Evolutionary conservation across 768 basidiomycete genomes (phyloP).

Genomic region (Filobasidium wieringae): DNA sequence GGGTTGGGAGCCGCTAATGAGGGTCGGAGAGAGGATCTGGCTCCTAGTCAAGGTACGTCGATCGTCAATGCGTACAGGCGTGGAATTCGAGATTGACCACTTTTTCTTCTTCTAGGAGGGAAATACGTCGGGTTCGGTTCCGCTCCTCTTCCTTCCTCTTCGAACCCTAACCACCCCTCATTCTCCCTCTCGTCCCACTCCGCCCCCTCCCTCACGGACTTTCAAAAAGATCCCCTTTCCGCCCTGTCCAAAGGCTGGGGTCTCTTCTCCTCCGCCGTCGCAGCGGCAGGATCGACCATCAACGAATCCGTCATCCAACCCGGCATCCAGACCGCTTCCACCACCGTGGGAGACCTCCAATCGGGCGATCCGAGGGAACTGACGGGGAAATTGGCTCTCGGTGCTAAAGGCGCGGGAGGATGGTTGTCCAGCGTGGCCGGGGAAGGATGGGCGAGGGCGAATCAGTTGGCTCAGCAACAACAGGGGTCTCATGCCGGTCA

Average conservation of each 20-base stretch:
- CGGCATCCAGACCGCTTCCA: slow-evolving; percentile 58
- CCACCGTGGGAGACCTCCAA: slow-evolving; percentile 16
- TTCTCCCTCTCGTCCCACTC: slow-evolving; percentile 64
- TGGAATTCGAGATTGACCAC: neutral
- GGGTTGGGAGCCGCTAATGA: slow-evolving; percentile 72
- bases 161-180: slow-evolving; percentile 51
- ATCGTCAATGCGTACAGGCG: neutral
- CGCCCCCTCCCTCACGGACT: slow-evolving; percentile 63
- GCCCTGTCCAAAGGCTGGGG: slow-evolving; percentile 94
- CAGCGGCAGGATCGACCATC: slow-evolving; percentile 64
- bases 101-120: slow-evolving; percentile 41
- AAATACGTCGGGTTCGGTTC: slow-evolving; percentile 86
- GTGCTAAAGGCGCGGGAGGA: slow-evolving; percentile 19
- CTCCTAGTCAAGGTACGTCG: slow-evolving; percentile 66
- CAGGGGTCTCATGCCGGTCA: too few relatives aligned
- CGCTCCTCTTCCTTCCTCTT: slow-evolving; percentile 47
- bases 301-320: slow-evolving; percentile 84
- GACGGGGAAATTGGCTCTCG: slow-evolving; percentile 7
- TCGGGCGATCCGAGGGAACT: slow-evolving; percentile 14
- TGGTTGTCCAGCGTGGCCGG: slow-evolving; percentile 29
- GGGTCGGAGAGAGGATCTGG: slow-evolving; percentile 59
- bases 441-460: slow-evolving; percentile 31
- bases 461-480: slow-evolving; percentile 46
- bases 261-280: slow-evolving; percentile 74
- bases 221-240: slow-evolving; percentile 73